Conservation (phyloP, 176 grass and related monocot genomes). For the Oryza glaberrima region DNA sequence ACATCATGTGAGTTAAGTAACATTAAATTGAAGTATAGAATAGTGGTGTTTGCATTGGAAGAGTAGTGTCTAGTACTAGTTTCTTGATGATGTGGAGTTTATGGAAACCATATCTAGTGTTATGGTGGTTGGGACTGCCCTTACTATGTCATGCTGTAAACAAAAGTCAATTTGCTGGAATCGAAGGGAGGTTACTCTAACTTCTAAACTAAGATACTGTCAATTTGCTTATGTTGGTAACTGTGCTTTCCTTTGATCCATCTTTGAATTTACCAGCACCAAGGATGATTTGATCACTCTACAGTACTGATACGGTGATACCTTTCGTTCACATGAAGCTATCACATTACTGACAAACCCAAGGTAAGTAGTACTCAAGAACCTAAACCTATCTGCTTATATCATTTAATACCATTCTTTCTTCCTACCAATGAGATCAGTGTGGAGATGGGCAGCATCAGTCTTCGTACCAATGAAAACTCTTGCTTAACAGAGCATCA, state of each 20-base stretch:
- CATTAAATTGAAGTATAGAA: no score
- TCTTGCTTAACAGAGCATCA: neutral
- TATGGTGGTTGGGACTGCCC: no score
- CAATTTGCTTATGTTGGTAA: neutral
- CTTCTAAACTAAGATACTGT: neutral
- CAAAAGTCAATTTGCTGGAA: no score
- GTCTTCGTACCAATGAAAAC: neutral
- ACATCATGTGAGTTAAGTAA: no score
- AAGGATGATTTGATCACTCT: slow-evolving; percentile 2
- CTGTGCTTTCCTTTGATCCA: neutral
- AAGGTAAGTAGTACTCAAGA: neutral
- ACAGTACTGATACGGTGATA: neutral
- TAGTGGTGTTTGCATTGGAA: no score
- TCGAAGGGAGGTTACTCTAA: neutral
- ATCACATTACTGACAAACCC: neutral
- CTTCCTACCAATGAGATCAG: neutral
- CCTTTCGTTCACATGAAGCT: neutral
- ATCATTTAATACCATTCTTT: neutral
- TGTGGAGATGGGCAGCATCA: neutral
- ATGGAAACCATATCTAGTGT: no score
- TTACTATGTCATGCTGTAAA: no score
- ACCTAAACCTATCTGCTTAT: neutral
- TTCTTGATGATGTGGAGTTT: no score
- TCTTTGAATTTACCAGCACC: slow-evolving; percentile 7
- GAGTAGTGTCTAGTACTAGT: no score